Base-by-base conservation (phyloP, 2,329 filamentous ascomycete species). In the Fusarium burgessii region DNA sequence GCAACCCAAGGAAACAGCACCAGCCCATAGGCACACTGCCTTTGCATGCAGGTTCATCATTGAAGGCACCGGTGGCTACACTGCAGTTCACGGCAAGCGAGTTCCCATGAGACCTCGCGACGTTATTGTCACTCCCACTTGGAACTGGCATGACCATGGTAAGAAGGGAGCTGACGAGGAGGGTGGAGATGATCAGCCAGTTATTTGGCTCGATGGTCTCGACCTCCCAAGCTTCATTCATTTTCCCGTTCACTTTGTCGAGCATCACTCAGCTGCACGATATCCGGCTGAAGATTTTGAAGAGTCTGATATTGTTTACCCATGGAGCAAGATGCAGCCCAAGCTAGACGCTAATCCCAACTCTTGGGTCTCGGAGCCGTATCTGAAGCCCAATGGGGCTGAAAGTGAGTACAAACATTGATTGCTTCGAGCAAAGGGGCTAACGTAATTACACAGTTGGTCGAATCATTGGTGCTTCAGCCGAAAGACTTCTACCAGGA, bases 141-240 rank as follows among this genome's bases (percentile, higher is more conserved):
- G 87, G 87, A 85, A 88, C 75, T 89, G 85, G 82, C 87, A 89
- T 67, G 87, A 89, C 59, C 87, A 89, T 58, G 87, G 87, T 5
- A 89, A 89, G 58, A 86, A 89, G 50, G 84, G 86, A 0, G 59
- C 72, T 3, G 79, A 80, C 1, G 81, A 81, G 1, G 62, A 72
- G 13, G 69, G 69, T 0, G 70, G 70, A 1, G 68, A 74, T 20
- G 65, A 67, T 3, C 13, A 65, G 9, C 86, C 86, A 0, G 84
- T 88, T 77, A 86, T 89, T 50, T 89, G 87, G 88, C 80, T 90
- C 2, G 88, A 89, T 69, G 85, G 82, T 0, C 78, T 89, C 1
- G 84, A 89, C 73, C 77, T 89, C 3, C 87, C 87, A 0, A 79
- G 80, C 14, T 88, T 87, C 67, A 77, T 80, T 2, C 83, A 85